These are phyloP conservation scores for Cyclotella sp. DNA, from an alignment of 108 stramenopile species.

Conservation along the genomic window DNA sequence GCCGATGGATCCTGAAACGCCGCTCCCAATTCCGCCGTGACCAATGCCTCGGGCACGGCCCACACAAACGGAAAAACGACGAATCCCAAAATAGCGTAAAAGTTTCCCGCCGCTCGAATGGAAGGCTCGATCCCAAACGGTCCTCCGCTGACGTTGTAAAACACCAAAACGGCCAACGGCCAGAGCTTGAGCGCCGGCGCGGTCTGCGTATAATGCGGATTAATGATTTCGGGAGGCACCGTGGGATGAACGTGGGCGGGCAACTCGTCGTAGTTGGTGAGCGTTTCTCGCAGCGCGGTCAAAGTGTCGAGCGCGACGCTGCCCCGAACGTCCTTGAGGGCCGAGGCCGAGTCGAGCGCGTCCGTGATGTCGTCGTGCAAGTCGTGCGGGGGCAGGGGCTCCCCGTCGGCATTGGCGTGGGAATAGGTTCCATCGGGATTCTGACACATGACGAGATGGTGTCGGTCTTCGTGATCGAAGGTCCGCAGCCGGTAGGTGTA, in stretches of 20 bases:
- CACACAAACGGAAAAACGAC: constrained; percentile 69
- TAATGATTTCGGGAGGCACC: constrained; percentile 36
- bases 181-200: constrained; percentile 46
- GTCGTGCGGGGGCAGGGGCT: not conserved
- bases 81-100: constrained; percentile 85
- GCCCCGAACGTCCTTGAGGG: constrained; percentile 1
- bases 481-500: constrained; percentile 46
- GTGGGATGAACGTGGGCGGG: constrained; percentile 32
- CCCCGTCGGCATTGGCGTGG: constrained; percentile 30
- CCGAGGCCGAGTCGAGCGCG: no score
- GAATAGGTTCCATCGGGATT: constrained; percentile 53
- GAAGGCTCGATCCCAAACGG: constrained; percentile 84
- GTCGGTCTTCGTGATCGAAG: constrained; percentile 22
- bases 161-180: constrained; percentile 87
- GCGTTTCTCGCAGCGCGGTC: constrained; percentile 13
- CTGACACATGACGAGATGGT: constrained; percentile 45
- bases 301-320: constrained; percentile 27
- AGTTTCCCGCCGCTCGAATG: constrained; percentile 85
- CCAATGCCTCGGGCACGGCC: constrained; percentile 77
- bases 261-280: constrained; percentile 32
- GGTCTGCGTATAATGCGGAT: constrained; percentile 40
- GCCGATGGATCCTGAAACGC: constrained; percentile 73
- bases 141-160: constrained; percentile 84
- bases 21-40: constrained; percentile 75
- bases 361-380: constrained; percentile 1